Evolutionary conservation across 2,329 filamentous ascomycete species (phyloP), one percentile per base, ranked within the genome.

Genomic region (Penicillium brasilianum): DNA sequence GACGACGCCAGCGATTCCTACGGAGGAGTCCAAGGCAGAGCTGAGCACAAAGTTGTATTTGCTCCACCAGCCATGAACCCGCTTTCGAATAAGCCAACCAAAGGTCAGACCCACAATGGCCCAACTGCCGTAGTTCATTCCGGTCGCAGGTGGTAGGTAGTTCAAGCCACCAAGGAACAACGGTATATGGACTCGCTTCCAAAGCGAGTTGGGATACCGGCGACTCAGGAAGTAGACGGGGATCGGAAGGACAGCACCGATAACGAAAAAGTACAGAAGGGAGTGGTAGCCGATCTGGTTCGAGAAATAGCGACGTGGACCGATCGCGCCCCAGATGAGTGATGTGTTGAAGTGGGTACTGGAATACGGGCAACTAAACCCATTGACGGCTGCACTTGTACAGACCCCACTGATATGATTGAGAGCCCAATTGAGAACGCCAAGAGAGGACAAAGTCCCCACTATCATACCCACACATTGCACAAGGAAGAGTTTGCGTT

Each of bases 31-130:
- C 48, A 91, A 78, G 1, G 86, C 89, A 0, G 88, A 88, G 36
- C 87, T 89, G 1, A 87, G 86, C 69, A 90, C 83, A 73, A 91
- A 91, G 76, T 91, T 91, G 76, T 90, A 91, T 74, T 88, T 87
- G 66, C 87, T 76, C 89, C 89, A 91, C 88, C 88, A 91, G 46
- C 84, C 86, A 8, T 81, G 83, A 72, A 84, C 85, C 54, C 83
- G 81, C 49, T 84, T 82, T 20, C 39, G 18, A 13, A 43, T 43
- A 2, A 43, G 18, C 39, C 39, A 43, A 13, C 39, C 39, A 20
- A 43, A 43, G 2, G 39, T 43, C 9, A 43, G 18, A 43, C 39
- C 39, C 39, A 43, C 39, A 22, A 43, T 13, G 9, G 39, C 39
- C 39, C 39, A 43, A 22, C 39, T 22, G 6, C 39, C 39, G 5